Evolutionary conservation across 2,329 filamentous ascomycete species (phyloP), one percentile per base, ranked within the genome.

Genomic region (Cercospora beticola): DNA sequence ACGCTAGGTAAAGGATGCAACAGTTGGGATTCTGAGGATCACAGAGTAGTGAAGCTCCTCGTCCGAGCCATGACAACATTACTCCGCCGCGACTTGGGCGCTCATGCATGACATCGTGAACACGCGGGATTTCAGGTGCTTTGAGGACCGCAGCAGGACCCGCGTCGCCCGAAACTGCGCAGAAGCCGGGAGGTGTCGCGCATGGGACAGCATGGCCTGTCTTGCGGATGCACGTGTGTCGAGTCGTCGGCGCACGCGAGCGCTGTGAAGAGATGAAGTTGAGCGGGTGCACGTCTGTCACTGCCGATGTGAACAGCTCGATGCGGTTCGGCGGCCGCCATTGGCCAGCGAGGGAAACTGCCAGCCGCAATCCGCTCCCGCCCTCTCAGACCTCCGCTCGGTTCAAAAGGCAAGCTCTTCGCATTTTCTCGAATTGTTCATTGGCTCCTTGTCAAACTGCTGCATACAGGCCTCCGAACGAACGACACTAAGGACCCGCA

Each of bases 31-130:
- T 16, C 28, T 52, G 46, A 52, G 28, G 26, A 62, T 43, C 52
- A 31, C 40, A 54, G 28, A 54, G 31, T 52, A n/a, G 18, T 46
- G 23, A 28, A 56, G 61, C 43, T 36, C 30, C 21, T 49, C 26
- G 31, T 49, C 40, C 60, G 23, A 43, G 36, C 46, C 49, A 64
- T 64, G 62, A 64, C 62, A 58, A 58, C 52, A 64, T 64, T 26
- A 14, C 21, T 33, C 46, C 49, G 62, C 33, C 52, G 59, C 36
- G 21, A 30, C 46, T 68, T 62, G 63, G 67, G 67, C 67, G 31
- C 26, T 23, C 64, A 66, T 69, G 67, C 67, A 69, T 69, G 61
- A 66, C 63, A 60, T 68, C 26, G 66, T 18, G 64, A 63, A 58
- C 36, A 59, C 65, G 66, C 66, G 66, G 66, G 62, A 68, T 65